Conservation (phyloP, 345 rosid species). For the Citrus sinensis region DNA sequence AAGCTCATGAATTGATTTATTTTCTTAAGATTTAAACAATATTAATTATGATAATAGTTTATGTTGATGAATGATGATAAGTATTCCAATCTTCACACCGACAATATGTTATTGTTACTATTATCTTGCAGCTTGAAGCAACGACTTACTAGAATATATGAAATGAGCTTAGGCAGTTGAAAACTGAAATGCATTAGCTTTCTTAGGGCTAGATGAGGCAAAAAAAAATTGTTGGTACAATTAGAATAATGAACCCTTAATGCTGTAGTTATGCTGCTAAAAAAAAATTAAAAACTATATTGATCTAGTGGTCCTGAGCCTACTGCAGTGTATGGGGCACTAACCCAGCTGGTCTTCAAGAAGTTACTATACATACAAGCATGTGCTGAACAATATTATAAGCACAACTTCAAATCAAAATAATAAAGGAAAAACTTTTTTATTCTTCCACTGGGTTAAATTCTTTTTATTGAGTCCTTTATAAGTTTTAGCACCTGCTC, state of each 20-base stretch:
- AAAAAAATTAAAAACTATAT: background rate
- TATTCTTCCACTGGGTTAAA: background rate
- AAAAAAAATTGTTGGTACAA: background rate
- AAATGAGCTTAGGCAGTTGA: conserved; percentile 7
- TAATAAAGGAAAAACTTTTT: background rate
- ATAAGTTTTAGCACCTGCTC: background rate
- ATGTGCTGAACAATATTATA: conserved; percentile 10
- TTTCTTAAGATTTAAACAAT: background rate
- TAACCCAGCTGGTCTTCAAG: background rate
- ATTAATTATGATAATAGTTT: background rate
- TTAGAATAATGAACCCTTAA: background rate
- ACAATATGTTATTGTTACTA: background rate
- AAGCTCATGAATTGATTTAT: background rate
- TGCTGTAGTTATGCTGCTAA: background rate
- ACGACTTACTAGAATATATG: background rate
- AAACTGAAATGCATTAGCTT: background rate
- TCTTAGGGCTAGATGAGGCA: background rate
- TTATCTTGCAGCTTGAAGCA: conserved; percentile 11
- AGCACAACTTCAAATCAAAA: background rate
- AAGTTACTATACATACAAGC: background rate
- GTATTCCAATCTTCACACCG: background rate
- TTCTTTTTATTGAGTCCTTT: background rate
- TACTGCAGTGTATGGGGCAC: background rate
- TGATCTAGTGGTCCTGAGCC: background rate
- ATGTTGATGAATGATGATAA: background rate